These are phyloP conservation scores for Phytophthora colocasiae DNA, from an alignment of 352 stramenopile species.

Conservation along the genomic window DNA sequence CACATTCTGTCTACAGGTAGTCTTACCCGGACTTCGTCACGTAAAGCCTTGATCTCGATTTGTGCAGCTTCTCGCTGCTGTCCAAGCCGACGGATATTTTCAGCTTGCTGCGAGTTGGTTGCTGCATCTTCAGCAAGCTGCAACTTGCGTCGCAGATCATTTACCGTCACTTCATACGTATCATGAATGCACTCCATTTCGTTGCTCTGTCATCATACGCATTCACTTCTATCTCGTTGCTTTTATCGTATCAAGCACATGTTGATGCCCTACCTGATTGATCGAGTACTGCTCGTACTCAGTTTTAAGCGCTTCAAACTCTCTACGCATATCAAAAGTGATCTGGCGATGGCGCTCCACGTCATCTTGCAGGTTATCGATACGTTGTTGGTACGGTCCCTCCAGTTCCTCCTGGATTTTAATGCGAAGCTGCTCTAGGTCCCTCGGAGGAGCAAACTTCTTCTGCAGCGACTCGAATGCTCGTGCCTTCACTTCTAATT, in stretches of 20 bases:
- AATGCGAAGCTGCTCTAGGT: constrained; percentile 82
- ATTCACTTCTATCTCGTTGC: not conserved
- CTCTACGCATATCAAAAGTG: constrained; percentile 69
- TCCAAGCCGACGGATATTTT: constrained; percentile 60
- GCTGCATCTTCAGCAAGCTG: constrained; percentile 49
- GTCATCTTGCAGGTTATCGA: constrained; percentile 68
- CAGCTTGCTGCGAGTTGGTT: constrained; percentile 42
- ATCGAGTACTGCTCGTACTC: constrained; percentile 88
- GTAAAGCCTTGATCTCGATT: constrained; percentile 70
- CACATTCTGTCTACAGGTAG: not conserved
- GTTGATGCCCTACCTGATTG: constrained; percentile 52
- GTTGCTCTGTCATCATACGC: constrained; percentile 44
- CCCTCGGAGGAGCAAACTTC: constrained; percentile 80
- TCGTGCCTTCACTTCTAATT: constrained; percentile 81
- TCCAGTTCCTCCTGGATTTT: constrained; percentile 89
- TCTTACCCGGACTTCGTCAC: constrained; percentile 66
- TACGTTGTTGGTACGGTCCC: constrained; percentile 71
- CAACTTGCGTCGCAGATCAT: constrained; percentile 65
- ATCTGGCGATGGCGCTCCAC: constrained; percentile 77
- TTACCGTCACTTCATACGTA: constrained; percentile 67
- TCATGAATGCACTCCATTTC: constrained; percentile 81
- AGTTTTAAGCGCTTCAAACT: constrained; percentile 84
- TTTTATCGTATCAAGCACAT: not conserved
- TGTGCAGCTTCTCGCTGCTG: constrained; percentile 57
- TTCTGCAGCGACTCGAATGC: constrained; percentile 87